phyloP scores from a whole-genome alignment of 2,329 filamentous ascomycete species.

The Pseudogymnoascus sp. region DNA sequence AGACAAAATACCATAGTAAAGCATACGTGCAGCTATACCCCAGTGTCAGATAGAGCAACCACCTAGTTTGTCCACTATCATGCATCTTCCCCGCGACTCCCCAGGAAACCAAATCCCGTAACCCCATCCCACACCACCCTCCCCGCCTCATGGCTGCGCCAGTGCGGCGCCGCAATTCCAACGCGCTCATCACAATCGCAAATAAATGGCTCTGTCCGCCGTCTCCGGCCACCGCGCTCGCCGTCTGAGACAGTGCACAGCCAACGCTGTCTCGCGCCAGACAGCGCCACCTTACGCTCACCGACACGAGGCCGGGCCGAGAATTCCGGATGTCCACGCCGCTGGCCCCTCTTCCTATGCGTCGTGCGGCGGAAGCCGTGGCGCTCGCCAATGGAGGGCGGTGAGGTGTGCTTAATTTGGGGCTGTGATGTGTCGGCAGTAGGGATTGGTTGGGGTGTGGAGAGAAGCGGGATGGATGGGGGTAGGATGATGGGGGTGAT shows the following conservation, averaged over 20 bases:
- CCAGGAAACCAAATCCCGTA: background rate
- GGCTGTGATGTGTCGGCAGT: background rate
- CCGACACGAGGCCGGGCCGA: background rate
- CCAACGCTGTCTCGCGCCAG: background rate
- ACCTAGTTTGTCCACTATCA: background rate
- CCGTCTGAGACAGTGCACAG: background rate
- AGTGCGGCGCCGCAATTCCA: background rate
- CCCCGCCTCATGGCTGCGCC: background rate
- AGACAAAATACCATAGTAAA: background rate
- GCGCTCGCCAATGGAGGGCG: background rate
- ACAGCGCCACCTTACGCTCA: background rate
- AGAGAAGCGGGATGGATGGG: background rate
- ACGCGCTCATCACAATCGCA: background rate
- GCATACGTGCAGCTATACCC: background rate
- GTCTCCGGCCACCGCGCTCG: background rate
- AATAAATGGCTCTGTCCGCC: background rate
- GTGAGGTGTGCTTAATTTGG: constrained; percentile 7
- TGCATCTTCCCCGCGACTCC: background rate
- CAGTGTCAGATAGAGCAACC: background rate
- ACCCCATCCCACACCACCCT: background rate
- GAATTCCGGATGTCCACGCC: constrained; percentile 1
- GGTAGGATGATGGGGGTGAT: background rate
- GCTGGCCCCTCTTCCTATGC: background rate
- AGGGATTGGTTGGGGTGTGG: background rate
- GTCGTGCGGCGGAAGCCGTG: background rate